Percentiles rank a stretch among this genome's conserved stretches.
These are phyloP conservation scores for Globisporangium ultimum DNA, from an alignment of 352 stramenopile genomes.

Conservation along the genomic window DNA sequence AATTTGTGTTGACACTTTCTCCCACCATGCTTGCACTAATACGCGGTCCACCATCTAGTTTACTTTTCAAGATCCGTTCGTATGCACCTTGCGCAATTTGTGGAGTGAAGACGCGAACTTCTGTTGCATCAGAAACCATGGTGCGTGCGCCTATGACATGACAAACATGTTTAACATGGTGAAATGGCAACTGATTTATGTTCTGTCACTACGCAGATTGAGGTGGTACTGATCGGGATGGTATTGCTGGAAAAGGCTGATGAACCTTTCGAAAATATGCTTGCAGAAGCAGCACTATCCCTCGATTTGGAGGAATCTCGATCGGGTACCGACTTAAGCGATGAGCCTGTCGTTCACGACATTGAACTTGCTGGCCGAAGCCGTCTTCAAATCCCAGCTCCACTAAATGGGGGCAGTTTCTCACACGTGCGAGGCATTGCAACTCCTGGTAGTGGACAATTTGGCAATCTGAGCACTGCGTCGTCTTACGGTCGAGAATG, in stretches of 20 bases:
- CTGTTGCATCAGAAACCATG: constrained; percentile 81
- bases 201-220: constrained; percentile 39
- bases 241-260: constrained; percentile 59
- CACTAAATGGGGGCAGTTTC: constrained; percentile 30
- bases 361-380: constrained; percentile 32
- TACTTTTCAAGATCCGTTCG: constrained; percentile 65
- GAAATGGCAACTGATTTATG: not conserved
- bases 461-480: constrained; percentile 11
- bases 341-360: constrained; percentile 24
- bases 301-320: constrained; percentile 35
- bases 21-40: no score
- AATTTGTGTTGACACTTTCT: no score
- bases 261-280: constrained; percentile 40
- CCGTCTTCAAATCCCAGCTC: constrained; percentile 43
- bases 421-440: constrained; percentile 29
- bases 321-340: constrained; percentile 11
- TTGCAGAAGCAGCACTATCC: constrained; percentile 38
- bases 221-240: constrained; percentile 84
- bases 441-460: constrained; percentile 11
- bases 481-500: constrained; percentile 57
- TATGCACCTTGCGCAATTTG: constrained; percentile 85
- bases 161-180: not conserved
- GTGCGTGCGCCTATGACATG: constrained; percentile 20
- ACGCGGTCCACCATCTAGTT: constrained; percentile 18
- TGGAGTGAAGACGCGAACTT: constrained; percentile 69